These are phyloP conservation scores for Metrosideros polymorpha DNA, from an alignment of 441 rosid genomes.

Conservation along the genomic window DNA sequence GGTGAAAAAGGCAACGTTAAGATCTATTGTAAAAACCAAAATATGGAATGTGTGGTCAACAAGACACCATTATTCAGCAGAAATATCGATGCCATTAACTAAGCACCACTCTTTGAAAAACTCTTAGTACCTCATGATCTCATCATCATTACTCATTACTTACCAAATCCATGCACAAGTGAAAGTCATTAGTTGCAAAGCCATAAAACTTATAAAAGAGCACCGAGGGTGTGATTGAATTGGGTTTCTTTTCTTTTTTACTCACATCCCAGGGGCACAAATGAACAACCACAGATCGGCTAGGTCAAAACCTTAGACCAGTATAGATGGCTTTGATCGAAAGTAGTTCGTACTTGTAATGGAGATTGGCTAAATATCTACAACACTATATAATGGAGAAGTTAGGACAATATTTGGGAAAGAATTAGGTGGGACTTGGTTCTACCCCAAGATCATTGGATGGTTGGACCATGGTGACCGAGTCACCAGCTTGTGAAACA, in stretches of 20 bases:
- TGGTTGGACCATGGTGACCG: not conserved
- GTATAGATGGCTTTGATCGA: not conserved
- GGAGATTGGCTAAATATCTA: not conserved
- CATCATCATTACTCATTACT: not conserved
- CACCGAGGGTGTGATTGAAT: not conserved
- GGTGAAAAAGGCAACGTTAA: too few relatives aligned
- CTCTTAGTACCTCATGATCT: not conserved
- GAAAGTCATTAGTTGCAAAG: not conserved
- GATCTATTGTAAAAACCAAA: too few relatives aligned
- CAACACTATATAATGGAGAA: not conserved
- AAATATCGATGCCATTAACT: too few relatives aligned
- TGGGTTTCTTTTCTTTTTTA: not conserved
- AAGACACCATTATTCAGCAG: too few relatives aligned
- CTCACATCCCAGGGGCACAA: not conserved
- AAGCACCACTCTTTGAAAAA: too few relatives aligned
- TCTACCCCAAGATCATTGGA: not conserved
- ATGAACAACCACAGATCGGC: not conserved
- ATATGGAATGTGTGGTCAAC: too few relatives aligned
- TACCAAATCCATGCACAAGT: not conserved
- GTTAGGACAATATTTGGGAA: not conserved
- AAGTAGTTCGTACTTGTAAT: too few relatives aligned
- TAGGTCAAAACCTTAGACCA: not conserved
- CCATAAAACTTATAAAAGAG: not conserved
- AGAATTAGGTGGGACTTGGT: not conserved
- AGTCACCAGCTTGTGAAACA: not conserved